Evolutionary conservation across 768 basidiomycete species (phyloP).

Genomic region (Coprinellus micaceus): DNA sequence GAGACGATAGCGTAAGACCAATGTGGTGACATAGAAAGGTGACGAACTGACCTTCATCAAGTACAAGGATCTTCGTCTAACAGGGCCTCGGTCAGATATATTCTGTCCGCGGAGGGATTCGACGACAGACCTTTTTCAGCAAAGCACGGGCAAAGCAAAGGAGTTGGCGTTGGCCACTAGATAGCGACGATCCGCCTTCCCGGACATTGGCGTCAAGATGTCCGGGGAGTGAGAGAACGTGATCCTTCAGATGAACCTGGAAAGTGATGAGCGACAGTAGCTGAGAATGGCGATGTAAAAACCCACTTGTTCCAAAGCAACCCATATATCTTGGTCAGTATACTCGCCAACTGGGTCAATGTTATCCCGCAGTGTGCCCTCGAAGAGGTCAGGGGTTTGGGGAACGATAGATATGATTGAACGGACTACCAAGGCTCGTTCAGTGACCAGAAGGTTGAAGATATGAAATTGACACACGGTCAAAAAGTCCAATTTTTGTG

Average conservation of each 20-base stretch:
- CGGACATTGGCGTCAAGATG: constrained; percentile 69
- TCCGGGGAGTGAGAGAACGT: constrained; percentile 60
- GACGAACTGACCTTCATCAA: constrained; percentile 74
- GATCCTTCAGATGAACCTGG: constrained; percentile 65
- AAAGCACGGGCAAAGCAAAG: constrained; percentile 87
- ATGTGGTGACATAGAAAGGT: background rate
- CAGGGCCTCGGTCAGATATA: constrained; percentile 1
- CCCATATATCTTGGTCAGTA: constrained; percentile 83
- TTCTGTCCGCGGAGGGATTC: background rate
- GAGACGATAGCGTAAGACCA: constrained; percentile 6
- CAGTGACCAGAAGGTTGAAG: background rate
- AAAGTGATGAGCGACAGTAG: background rate
- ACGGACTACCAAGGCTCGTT: constrained; percentile 45
- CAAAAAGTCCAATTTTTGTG: constrained; percentile 69
- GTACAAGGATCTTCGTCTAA: constrained; percentile 79
- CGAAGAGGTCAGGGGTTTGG: constrained; percentile 69
- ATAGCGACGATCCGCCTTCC: constrained; percentile 80
- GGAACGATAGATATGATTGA: constrained; percentile 84
- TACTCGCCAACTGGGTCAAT: constrained; percentile 81
- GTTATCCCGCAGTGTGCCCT: constrained; percentile 78
- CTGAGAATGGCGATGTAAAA: background rate
- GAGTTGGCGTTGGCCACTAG: constrained; percentile 82
- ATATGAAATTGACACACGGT: constrained; percentile 39
- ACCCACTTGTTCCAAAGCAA: constrained; percentile 65
- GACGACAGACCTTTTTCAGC: constrained; percentile 55